Evolutionary conservation across 2,329 filamentous ascomycete genomes (phyloP), one percentile per base, ranked within the genome.

Genomic region (Calcarisporium arbuscula): DNA sequence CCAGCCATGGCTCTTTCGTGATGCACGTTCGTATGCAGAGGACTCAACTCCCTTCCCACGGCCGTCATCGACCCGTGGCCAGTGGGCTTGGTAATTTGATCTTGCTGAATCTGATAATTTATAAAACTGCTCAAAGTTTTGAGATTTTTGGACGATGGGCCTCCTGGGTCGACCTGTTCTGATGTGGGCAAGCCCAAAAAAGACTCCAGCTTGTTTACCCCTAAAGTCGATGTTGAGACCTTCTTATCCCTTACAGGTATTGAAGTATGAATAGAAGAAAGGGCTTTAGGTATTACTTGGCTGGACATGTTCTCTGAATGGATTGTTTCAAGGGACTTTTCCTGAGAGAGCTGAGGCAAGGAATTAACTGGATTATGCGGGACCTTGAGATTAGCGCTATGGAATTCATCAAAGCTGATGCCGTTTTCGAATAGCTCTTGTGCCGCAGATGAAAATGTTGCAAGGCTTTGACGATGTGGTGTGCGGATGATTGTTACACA

Each of bases 401-500:
- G 39, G 18, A 39, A 37, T 34, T 34, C 40, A 20, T 49, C 44
- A 36, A 58, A 56, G 27, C 33, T 47, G 36, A 57, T 57, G 15
- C 50, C 53, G 36, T 56, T 56, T 39, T 51, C 45, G 26, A 53
- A 55, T 17, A 57, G 45, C 34, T 58, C 56, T 44, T 50, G 40
- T 4, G 50, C 50, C 21, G 48, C 38, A 10, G 48, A 40, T 12
- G 54, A 44, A 8, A 42, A 16, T 10, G 46, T 32, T n/a, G 40
- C 44, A 23, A 48, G 33, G 27, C 49, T 52, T 16, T 41, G 49
- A 22, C 47, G 42, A 21, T 49, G 46, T 9, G 56, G 51, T 4
- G 56, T 62, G 28, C 53, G 56, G 9, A 68, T 46, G 9, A 67
- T 49, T 1, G 66, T 69, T 9, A 51, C 50, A 8, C 54, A 52